These are phyloP conservation scores for Pythium utonaiense DNA, from an alignment of 352 stramenopile species.

Conservation along the genomic window DNA sequence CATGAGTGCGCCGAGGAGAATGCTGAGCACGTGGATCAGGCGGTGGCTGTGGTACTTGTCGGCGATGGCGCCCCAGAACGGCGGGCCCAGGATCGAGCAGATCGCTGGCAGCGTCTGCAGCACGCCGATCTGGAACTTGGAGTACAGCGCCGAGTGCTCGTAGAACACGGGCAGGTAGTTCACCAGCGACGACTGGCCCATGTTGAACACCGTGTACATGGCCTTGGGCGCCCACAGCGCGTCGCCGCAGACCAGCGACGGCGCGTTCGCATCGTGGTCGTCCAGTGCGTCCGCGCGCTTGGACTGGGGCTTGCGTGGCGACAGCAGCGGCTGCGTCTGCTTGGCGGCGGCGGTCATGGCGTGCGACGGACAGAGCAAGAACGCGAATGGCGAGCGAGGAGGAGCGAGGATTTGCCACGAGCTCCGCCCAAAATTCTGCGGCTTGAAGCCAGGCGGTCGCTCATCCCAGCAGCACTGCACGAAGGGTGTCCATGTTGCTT, in stretches of 20 bases:
- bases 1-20: conserved; percentile 51
- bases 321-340: conserved; percentile 3
- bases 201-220: conserved; percentile 72
- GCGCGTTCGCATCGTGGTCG: background rate
- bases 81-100: conserved; percentile 59
- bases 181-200: conserved; percentile 57
- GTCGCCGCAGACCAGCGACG: conserved; percentile 17
- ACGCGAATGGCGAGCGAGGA: background rate
- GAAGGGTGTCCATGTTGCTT: too few relatives aligned
- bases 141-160: conserved; percentile 57
- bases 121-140: conserved; percentile 74
- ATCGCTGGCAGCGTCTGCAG: conserved; percentile 67
- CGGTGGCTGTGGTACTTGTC: conserved; percentile 65
- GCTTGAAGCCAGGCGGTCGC: background rate
- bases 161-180: conserved; percentile 81
- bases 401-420: background rate
- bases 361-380: background rate
- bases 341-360: background rate
- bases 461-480: background rate
- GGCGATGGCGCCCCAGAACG: conserved; percentile 70
- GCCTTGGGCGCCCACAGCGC: conserved; percentile 64
- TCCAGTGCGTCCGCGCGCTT: background rate
- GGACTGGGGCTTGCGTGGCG: background rate
- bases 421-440: background rate
- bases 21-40: conserved; percentile 56